Base-by-base conservation (phyloP, 805 yeast species). In the Yarrowia porcina region DNA sequence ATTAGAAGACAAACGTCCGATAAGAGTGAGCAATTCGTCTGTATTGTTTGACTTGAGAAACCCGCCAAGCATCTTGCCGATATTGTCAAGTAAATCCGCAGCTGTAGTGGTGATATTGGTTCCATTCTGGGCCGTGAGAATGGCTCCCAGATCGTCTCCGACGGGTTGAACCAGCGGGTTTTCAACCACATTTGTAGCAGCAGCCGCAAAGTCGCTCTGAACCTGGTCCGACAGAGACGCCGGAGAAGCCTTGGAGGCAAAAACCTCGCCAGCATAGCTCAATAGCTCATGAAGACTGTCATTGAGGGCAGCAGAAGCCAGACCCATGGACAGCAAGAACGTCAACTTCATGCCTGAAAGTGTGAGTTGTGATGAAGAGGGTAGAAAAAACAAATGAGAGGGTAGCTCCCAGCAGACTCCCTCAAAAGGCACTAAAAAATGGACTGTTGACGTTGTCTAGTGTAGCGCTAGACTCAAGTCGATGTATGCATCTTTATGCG, bases 141-240 rank as follows among this genome's bases (percentile, higher is more conserved):
- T 27, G n/a, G 27, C n/a, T 6, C 11, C 13, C 8, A 56, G 28
- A 20, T 41, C 49, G 21, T 36, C 47, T 1, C 18, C 2, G 4
- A 56, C 49, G n/a, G 61, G 61, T 28, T 28, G 28, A 17, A 56
- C 61, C 9, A 41, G 49, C 21, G 61, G 47, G 30, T 56, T 56
- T 8, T 56, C 49, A 11, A 30, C 39, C 28, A 56, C 36, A 7
- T 21, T 39, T 15, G 61, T 39, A 8, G 49, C 61, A 1, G 30
- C 49, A 1, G 47, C 47, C 4, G 36, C 49, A 28, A 56, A 39
- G 13, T 56, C 61, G 38, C 49, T 39, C 39, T 39, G 20, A 17
- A 56, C 61, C 32, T 56, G 36, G n/a, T 18, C 27, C 7, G 61
- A 39, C 39, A 18, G 23, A 17, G 8, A 25, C 2, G 61, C 28